These are phyloP conservation scores for Lentinula lateritia DNA, from an alignment of 768 basidiomycete species.

Conservation along the genomic window DNA sequence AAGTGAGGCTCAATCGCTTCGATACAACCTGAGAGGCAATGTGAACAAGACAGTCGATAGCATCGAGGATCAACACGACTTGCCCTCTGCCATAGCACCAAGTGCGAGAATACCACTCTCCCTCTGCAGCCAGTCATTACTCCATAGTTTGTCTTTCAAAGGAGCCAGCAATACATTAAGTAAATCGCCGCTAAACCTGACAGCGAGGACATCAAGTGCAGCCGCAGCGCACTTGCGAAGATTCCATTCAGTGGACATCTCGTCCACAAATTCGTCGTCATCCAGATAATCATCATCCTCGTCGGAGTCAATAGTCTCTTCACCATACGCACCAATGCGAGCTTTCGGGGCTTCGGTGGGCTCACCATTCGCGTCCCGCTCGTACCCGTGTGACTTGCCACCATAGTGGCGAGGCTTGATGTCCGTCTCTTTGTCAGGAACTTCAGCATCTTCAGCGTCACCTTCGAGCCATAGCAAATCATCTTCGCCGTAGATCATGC, in stretches of 20 bases:
- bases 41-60: neutral
- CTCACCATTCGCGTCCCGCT: conserved; percentile 55
- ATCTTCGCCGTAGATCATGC: conserved; percentile 96
- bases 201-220: conserved; percentile 93
- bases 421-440: conserved; percentile 92
- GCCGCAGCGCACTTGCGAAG: conserved; percentile 97
- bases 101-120: conserved; percentile 95
- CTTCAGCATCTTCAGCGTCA: conserved; percentile 81
- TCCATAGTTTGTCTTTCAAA: conserved; percentile 92
- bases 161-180: conserved; percentile 84
- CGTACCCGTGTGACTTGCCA: conserved; percentile 77
- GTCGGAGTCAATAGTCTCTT: conserved; percentile 78
- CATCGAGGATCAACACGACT: conserved; percentile 14
- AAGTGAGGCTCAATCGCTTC: conserved; percentile 93
- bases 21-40: conserved; percentile 71
- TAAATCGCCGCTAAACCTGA: conserved; percentile 86
- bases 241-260: conserved; percentile 98
- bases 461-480: conserved; percentile 94
- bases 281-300: conserved; percentile 87
- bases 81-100: conserved; percentile 98
- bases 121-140: conserved; percentile 85
- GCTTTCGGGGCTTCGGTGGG: conserved; percentile 30
- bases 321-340: conserved; percentile 64
- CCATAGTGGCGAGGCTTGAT: conserved; percentile 96
- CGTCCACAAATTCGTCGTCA: conserved; percentile 92